Percentiles rank a stretch among this genome's conserved stretches.
Evolutionary conservation across 192 early-diverging fungal genomes (phyloP).

Genomic region (Entomortierella parvispora): DNA sequence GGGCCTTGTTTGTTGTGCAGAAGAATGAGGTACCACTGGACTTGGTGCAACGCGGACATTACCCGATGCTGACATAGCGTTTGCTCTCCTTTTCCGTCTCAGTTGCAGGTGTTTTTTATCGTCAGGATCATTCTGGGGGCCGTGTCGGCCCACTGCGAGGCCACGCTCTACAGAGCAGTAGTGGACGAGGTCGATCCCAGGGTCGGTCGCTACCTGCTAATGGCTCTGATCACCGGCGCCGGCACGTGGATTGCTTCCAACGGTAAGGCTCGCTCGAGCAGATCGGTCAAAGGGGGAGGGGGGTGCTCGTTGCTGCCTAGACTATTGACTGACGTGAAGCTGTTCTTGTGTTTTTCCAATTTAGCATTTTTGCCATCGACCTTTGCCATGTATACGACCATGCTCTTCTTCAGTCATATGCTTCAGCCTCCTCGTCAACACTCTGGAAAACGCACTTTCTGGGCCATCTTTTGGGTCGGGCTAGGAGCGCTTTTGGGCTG

Average conservation of each 20-base stretch:
- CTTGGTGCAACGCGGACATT: not conserved
- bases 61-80: not conserved
- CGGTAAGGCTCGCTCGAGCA: too few species aligned
- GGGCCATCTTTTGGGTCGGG: slow-evolving; percentile 69
- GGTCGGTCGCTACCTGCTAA: slow-evolving; percentile 72
- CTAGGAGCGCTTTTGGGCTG: slow-evolving; percentile 79
- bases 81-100: slow-evolving; percentile 6
- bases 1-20: not conserved
- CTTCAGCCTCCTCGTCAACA: slow-evolving; percentile 64
- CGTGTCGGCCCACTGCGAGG: slow-evolving; percentile 73
- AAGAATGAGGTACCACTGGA: not conserved
- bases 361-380: slow-evolving; percentile 88
- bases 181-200: slow-evolving; percentile 67
- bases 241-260: slow-evolving; percentile 89
- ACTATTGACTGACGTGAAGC: too few species aligned
- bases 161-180: slow-evolving; percentile 72
- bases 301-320: not conserved
- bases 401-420: slow-evolving; percentile 76
- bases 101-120: slow-evolving; percentile 82
- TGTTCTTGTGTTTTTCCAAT: not conserved
- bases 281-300: not conserved
- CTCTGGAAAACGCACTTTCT: slow-evolving; percentile 59
- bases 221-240: slow-evolving; percentile 74
- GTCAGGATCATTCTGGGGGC: slow-evolving; percentile 72
- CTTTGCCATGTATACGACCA: slow-evolving; percentile 90